A percentile compares a stretch with the other conserved stretches of the same genome.
Conservation (phyloP, 495 filamentous ascomycete species). For the Hypoxylon intermedium region DNA sequence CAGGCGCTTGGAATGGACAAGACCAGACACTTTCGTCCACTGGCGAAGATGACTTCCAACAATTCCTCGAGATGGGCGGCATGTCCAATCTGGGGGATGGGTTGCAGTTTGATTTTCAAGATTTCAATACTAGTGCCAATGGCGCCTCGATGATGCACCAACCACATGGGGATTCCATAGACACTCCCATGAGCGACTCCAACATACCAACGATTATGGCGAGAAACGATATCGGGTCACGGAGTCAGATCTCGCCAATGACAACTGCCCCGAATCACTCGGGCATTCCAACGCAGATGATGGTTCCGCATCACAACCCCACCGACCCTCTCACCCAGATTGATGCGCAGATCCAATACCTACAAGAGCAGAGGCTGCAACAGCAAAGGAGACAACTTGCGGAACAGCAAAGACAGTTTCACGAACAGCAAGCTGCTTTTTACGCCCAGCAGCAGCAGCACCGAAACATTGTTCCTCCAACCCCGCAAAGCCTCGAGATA, state of each 20-base stretch:
- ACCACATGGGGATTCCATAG: slow-evolving; percentile 51
- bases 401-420: slow-evolving; percentile 52
- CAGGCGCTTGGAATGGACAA: slow-evolving; percentile 55
- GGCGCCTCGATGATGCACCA: slow-evolving; percentile 45
- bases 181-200: slow-evolving; percentile 59
- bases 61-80: slow-evolving; percentile 61
- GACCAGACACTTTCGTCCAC: slow-evolving; percentile 55
- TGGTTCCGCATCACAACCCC: slow-evolving; percentile 47
- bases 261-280: slow-evolving; percentile 51
- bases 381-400: slow-evolving; percentile 60
- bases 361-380: slow-evolving; percentile 66
- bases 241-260: slow-evolving; percentile 57
- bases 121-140: slow-evolving; percentile 49
- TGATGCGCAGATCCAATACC: slow-evolving; percentile 67
- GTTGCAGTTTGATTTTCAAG: slow-evolving; percentile 58
- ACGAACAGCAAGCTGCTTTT: slow-evolving; percentile 62
- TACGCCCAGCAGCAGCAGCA: slow-evolving; percentile 61
- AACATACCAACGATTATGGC: slow-evolving; percentile 51
- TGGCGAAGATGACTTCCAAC: slow-evolving; percentile 61
- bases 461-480: slow-evolving; percentile 80
- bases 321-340: slow-evolving; percentile 58
- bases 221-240: slow-evolving; percentile 46
- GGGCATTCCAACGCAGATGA: slow-evolving; percentile 51
- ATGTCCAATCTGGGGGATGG: slow-evolving; percentile 55
- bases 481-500: slow-evolving; percentile 90